phyloP scores from a whole-genome alignment of 129 eudicot genomes.

The Tagetes patula region DNA sequence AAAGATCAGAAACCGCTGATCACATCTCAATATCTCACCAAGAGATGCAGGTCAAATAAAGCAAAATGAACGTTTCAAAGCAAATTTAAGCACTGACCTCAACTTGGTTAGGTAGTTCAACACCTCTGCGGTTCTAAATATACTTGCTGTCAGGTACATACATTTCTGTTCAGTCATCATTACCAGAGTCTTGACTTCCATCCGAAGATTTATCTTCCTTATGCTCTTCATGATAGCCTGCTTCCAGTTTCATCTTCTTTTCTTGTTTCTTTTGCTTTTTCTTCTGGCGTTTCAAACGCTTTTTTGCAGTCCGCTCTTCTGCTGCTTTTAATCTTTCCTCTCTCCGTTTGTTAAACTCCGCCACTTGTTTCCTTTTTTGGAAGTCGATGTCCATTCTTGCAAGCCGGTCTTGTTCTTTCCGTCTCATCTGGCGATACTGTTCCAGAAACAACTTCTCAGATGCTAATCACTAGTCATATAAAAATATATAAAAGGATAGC shows the following conservation, averaged over 20 bases:
- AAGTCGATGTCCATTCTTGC: slow-evolving; percentile 89
- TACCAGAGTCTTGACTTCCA: slow-evolving; percentile 44
- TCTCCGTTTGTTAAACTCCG: slow-evolving; percentile 75
- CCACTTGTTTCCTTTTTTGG: slow-evolving; percentile 70
- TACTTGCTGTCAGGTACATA: slow-evolving; percentile 23
- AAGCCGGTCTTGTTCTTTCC: slow-evolving; percentile 88
- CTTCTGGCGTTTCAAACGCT: slow-evolving; percentile 86
- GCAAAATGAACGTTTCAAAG: background rate
- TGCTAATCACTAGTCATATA: background rate
- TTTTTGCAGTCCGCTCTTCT: slow-evolving; percentile 94
- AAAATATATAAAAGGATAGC: background rate
- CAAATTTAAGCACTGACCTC: slow-evolving; percentile 3
- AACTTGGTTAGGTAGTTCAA: background rate
- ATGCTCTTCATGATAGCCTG: slow-evolving; percentile 43
- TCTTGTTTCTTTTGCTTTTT: slow-evolving; percentile 78
- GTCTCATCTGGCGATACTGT: slow-evolving; percentile 96
- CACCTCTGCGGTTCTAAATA: background rate
- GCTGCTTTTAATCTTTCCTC: slow-evolving; percentile 80
- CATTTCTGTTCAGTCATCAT: slow-evolving; percentile 31
- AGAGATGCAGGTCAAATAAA: background rate
- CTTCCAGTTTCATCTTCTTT: slow-evolving; percentile 50
- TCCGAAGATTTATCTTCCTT: slow-evolving; percentile 60
- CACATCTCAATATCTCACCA: background rate
- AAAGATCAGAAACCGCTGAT: background rate
- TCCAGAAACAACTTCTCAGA: slow-evolving; percentile 14